Percentiles rank a stretch among this genome's conserved stretches.
Evolutionary conservation across 352 stramenopile genomes (phyloP).

Genomic region (Phytophthora pinifolia): DNA sequence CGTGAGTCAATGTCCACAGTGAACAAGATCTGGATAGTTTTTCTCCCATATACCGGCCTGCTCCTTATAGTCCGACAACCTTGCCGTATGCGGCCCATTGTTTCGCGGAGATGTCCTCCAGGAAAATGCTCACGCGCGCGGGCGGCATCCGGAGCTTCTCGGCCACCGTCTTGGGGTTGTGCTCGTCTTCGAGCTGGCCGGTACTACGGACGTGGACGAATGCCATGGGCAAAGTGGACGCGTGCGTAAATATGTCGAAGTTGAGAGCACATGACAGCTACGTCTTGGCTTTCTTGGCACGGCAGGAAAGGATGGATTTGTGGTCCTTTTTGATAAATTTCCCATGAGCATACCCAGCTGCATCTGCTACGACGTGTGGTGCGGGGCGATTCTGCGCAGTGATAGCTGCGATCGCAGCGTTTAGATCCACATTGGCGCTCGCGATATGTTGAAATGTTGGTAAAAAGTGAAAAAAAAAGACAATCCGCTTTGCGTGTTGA

Average conservation of each 20-base stretch:
- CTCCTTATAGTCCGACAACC: conserved; percentile 5
- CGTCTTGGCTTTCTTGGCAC: conserved; percentile 20
- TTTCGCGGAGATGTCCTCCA: conserved; percentile 36
- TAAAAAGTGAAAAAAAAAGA: too few relatives aligned
- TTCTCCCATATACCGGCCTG: too few relatives aligned
- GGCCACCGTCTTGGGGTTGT: conserved; percentile 27
- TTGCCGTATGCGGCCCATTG: conserved; percentile 34
- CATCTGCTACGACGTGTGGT: conserved; percentile 23
- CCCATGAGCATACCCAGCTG: conserved; percentile 29
- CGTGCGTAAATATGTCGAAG: not conserved
- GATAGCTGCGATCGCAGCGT: conserved; percentile 9
- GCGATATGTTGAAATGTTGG: too few relatives aligned
- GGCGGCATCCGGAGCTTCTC: conserved; percentile 25
- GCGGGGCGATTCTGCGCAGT: conserved; percentile 18
- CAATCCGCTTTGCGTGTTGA: too few relatives aligned
- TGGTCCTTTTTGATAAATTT: too few relatives aligned
- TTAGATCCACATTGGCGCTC: conserved; percentile 18
- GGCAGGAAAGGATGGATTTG: too few relatives aligned
- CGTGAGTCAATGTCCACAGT: too few relatives aligned
- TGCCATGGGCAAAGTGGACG: conserved; percentile 10
- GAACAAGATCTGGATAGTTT: too few relatives aligned
- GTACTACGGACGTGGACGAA: conserved; percentile 35
- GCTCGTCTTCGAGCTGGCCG: conserved; percentile 28
- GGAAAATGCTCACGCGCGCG: conserved; percentile 34
- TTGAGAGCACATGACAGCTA: conserved; percentile 4